Percentiles rank a stretch among this genome's conserved stretches.
Evolutionary conservation across 139 green algal species (phyloP).

Genomic region (Ostreobium quekettii): DNA sequence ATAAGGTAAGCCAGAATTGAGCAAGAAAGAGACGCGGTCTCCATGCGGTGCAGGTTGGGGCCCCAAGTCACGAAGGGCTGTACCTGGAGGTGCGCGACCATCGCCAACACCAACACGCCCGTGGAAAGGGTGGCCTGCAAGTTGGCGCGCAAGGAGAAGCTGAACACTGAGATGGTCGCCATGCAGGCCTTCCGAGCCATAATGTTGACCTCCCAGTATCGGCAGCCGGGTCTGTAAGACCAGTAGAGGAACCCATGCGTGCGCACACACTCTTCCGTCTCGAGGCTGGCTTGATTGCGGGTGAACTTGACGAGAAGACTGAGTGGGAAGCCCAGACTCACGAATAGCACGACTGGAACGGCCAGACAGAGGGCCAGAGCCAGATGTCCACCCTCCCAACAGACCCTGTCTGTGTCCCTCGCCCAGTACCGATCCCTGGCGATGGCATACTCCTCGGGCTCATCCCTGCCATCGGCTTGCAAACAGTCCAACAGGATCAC

Average conservation of each 20-base stretch:
- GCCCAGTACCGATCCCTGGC: slow-evolving; percentile 9
- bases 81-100: neutral
- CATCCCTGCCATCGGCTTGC: neutral
- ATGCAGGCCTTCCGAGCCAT: slow-evolving; percentile 1
- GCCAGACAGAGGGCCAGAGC: neutral
- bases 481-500: slow-evolving; percentile 18
- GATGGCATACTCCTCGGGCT: slow-evolving; percentile 5
- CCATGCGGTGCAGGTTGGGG: neutral
- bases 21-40: neutral
- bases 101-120: neutral
- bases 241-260: slow-evolving; percentile 12
- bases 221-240: slow-evolving; percentile 4
- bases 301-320: neutral
- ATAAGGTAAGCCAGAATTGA: slow-evolving; percentile 1
- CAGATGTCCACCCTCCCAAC: neutral
- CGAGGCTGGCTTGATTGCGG: neutral
- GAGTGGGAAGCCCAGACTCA: neutral
- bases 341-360: neutral
- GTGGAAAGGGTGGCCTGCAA: slow-evolving; percentile 1
- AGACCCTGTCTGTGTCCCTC: neutral
- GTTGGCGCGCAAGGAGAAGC: slow-evolving; percentile 2
- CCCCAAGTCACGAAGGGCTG: neutral
- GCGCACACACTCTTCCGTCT: neutral
- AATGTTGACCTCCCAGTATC: slow-evolving; percentile 2
- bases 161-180: neutral